Evolutionary conservation across 164 flowering plant species (phyloP), one percentile per base, ranked within the genome.

Genomic region (Malania oleifera): DNA sequence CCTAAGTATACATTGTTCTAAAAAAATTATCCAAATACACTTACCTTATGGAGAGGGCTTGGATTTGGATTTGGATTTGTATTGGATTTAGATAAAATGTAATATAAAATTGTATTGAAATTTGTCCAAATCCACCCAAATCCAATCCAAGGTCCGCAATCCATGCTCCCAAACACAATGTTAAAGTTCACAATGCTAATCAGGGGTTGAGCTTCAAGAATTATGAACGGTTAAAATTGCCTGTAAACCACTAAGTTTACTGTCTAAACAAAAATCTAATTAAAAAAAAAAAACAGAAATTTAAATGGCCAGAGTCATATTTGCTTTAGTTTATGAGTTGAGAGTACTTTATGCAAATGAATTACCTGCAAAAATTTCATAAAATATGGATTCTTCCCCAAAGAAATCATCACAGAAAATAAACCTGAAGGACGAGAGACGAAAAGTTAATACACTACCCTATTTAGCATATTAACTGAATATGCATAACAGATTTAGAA

Each of bases 381-480:
- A 72, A 70, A 85, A 95, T 49, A 89, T 82, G 9, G 93, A 75
- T 67, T 88, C 91, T 66, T 95, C 99, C 18, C 93, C 93, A 70
- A 95, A 95, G 77, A 95, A 91, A 66, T 95, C 91, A 70, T 80
- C 95, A 74, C 96, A 88, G 70, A 95, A 95, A 54, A 86, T 77
- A 70, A 87, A 90, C 76, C 99, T 93, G 84, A 25, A 67, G 24
- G 45, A 56, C 52, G 29, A 60, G 24, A 22, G 45, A 63, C 43
- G 41, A 67, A 25, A 24, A 50, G n/a, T 52, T 15, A 50, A 40
- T 5, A 38, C 39, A 22, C 14, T 19, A 43, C 38, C 26, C 17
- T 11, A 43, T 18, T 43, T 1, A 7, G 46, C 7, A 43, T n/a
- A 18, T 17, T 2, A n/a, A 8, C 3, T 19, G 20, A 9, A 40